phyloP scores from a whole-genome alignment of 345 rosid species.

The Cochlearia excelsa region DNA sequence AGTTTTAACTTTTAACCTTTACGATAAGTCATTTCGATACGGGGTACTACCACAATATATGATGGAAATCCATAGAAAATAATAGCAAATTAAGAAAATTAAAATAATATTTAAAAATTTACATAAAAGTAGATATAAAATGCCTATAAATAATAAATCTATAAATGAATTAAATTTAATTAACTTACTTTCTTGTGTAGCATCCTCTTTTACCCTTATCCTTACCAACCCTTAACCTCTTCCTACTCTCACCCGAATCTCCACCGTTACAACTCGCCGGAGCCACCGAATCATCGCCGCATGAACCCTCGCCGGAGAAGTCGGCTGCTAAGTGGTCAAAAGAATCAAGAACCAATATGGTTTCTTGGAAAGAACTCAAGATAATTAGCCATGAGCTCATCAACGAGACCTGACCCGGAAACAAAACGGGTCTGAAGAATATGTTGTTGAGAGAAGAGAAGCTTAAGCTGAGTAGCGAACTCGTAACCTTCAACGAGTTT shows the following conservation, averaged over 20 bases:
- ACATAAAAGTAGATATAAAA: no score
- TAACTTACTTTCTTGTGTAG: constrained; percentile 73
- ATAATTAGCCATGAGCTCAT: constrained; percentile 49
- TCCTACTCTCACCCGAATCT: constrained; percentile 57
- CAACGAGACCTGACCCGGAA: constrained; percentile 13
- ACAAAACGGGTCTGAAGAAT: constrained; percentile 9
- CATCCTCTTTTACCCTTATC: constrained; percentile 62
- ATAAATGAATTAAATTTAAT: background rate
- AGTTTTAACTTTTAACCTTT: constrained; percentile 4
- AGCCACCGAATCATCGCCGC: constrained; percentile 32
- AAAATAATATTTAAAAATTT: background rate
- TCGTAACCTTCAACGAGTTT: constrained; percentile 50
- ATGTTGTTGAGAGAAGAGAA: constrained; percentile 34
- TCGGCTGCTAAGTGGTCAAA: constrained; percentile 18
- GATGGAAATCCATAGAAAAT: constrained; percentile 12
- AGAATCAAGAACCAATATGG: constrained; percentile 43
- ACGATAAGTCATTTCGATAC: constrained; percentile 18
- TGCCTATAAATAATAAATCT: background rate
- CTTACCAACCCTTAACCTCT: constrained; percentile 35
- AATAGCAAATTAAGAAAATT: constrained; percentile 11
- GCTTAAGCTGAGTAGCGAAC: constrained; percentile 47
- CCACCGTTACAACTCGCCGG: constrained; percentile 43
- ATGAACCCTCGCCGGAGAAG: constrained; percentile 31
- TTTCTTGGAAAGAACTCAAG: constrained; percentile 49
- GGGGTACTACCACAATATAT: constrained; percentile 23